Evolutionary conservation across 331 rosid genomes (phyloP), one percentile per base, ranked within the genome.

Genomic region (Pyrus hybrid): DNA sequence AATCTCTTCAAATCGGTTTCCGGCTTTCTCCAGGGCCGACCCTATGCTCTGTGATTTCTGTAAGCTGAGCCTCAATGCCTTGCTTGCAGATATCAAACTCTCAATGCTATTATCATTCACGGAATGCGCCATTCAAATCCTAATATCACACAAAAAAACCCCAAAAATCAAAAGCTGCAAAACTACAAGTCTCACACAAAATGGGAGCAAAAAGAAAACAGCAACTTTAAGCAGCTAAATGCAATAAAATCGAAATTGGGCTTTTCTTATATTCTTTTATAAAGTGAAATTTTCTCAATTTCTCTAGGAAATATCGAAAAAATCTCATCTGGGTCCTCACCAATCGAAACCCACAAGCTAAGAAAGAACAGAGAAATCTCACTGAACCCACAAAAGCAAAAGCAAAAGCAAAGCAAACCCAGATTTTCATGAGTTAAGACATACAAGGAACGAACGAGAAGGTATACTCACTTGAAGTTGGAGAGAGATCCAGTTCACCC

Each of bases 1-100:
- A 67, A 95, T 90, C 75, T 95, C 99, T 60, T 83, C 96, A 62
- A 90, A 80, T 74, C 97, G 83, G 6, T 91, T 85, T 20, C 99
- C 97, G 22, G 99, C 88, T 82, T 82, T 92, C 75, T 78, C 85
- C 58, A 95, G 80, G 29, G 90, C 90, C 75, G 76, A 90, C 51
- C 92, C 96, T 63, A 94, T 33, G 37, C 78, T 71, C 78, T 86
- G 90, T 23, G 98, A 90, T 82, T 95, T 95, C 80, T 91, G 98
- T 77, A 95, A 84, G 78, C 93, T 86, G 22, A 84, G 80, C 85
- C 88, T 95, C 91, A 95, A 76, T 5, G 98, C 89, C 76, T 84
- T 88, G 62, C 80, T 84, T 66, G 93, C 98, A 73, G 87, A 84
- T 67, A 82, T 77, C 90, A 92, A 86, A 56, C 75, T 85, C 80